Evolutionary conservation across 495 filamentous ascomycete genomes (phyloP), one percentile per base, ranked within the genome.

Genomic region (Eremomyces bilateralis): DNA sequence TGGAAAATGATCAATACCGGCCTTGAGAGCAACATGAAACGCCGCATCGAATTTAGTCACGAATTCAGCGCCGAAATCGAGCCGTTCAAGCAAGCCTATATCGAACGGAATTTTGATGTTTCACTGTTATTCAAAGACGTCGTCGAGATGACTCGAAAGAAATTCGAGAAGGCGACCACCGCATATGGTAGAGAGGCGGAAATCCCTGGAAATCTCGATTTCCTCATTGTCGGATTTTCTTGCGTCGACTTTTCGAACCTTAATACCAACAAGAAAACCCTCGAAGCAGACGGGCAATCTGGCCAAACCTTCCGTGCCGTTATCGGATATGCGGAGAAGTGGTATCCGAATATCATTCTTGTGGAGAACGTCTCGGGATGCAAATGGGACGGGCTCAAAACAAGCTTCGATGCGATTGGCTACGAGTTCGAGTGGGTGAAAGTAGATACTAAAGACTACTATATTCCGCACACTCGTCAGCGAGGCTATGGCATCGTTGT

Each of bases 61-160:
- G 39, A 67, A 1, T 88, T 83, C 49, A 81, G 75, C 42, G 77
- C 70, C 15, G 81, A 90, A 50, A 81, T 83, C 30, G 77, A 69
- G 30, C 62, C 68, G 0, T 76, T 63, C 51, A 88, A 88, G 45
- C 79, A 85, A 46, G 69, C 69, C 1, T 85, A 79, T 48, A 88
- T 91, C 40, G 62, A 76, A 41, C 60, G 76, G 11, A 91, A 88
- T 50, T 71, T 76, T 36, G 56, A 61, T 6, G 64, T 68, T 0
- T 57, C 56, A 0, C 51, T 71, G 20, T 52, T 88, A 11, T 82
- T 83, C 35, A 57, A 73, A 4, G 75, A 91, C 50, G 64, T 84
- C 2, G 54, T 53, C 4, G 73, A 88, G 42, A 52, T 88, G 10
- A 42, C 48, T 46, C 13, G 15, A 27, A 20, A 28, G 10, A 15